Evolutionary conservation across 805 yeast species (phyloP).

Genomic region (Candida takata): DNA sequence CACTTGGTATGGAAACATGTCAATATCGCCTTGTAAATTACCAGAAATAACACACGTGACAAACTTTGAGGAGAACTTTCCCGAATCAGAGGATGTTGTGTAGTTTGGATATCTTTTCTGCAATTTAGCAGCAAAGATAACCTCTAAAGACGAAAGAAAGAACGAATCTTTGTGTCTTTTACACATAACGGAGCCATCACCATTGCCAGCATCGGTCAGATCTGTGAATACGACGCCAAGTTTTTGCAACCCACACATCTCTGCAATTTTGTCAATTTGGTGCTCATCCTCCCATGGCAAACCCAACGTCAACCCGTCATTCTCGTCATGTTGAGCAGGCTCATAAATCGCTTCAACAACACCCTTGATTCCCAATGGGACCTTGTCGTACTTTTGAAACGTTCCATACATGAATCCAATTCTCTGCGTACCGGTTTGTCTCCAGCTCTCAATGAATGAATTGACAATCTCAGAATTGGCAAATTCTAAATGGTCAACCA

Average conservation of each 20-base stretch:
- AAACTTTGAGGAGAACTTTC: constrained; percentile 76
- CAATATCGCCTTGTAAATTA: constrained; percentile 82
- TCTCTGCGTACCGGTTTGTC: constrained; percentile 81
- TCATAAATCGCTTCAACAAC: constrained; percentile 92
- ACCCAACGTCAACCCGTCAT: constrained; percentile 74
- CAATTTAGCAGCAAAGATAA: constrained; percentile 71
- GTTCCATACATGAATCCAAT: constrained; percentile 79
- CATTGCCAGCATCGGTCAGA: constrained; percentile 76
- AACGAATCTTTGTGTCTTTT: constrained; percentile 90
- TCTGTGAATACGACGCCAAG: constrained; percentile 90
- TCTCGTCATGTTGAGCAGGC: constrained; percentile 81
- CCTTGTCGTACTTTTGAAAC: constrained; percentile 70
- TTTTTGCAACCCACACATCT: constrained; percentile 52
- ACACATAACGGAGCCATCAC: constrained; percentile 85
- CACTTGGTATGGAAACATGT: constrained; percentile 85
- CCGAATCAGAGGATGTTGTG: constrained; percentile 56
- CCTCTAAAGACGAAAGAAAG: constrained; percentile 83
- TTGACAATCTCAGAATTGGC: constrained; percentile 68
- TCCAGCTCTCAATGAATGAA: constrained; percentile 86
- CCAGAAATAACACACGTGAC: constrained; percentile 93
- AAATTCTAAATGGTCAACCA: constrained; percentile 97
- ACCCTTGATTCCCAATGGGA: constrained; percentile 91
- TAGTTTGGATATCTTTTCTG: constrained; percentile 61
- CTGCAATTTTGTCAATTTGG: constrained; percentile 47
- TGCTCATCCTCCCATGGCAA: constrained; percentile 44